Percentiles rank a stretch among this genome's conserved stretches.
Evolutionary conservation across 2,329 filamentous ascomycete genomes (phyloP).

Genomic region (Chaetomium globosum): DNA sequence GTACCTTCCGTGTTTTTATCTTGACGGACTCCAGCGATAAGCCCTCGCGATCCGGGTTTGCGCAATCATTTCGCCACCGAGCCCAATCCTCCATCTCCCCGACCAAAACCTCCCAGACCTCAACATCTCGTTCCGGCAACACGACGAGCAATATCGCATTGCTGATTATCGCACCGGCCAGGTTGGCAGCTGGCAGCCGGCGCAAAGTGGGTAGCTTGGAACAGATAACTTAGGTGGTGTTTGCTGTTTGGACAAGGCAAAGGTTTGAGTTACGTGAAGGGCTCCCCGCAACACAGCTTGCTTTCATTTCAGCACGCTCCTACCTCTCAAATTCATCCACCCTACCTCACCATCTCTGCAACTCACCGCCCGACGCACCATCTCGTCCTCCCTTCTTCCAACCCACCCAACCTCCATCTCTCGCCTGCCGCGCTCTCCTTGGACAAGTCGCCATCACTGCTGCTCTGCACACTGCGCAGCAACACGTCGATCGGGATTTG

Average conservation of each 20-base stretch:
- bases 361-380: constrained; percentile 26
- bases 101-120: constrained; percentile 1
- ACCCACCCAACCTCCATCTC: constrained; percentile 18
- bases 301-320: constrained; percentile 29
- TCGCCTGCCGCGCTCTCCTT: constrained; percentile 22
- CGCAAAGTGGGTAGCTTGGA: constrained; percentile 11
- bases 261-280: constrained; percentile 37
- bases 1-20: constrained; percentile 7
- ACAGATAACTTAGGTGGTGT: constrained; percentile 27
- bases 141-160: not conserved
- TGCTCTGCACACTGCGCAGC: constrained; percentile 27
- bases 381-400: constrained; percentile 19
- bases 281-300: constrained; percentile 32
- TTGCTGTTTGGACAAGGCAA: constrained; percentile 34
- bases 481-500: constrained; percentile 29
- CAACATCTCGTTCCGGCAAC: not conserved
- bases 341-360: constrained; percentile 20
- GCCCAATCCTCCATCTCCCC: constrained; percentile 1
- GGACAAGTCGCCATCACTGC: constrained; percentile 23
- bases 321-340: constrained; percentile 20
- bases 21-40: not conserved
- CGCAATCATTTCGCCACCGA: constrained; percentile 16
- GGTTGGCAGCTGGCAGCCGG: not conserved
- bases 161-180: not conserved
- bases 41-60: not conserved